phyloP scores from a whole-genome alignment of 2,329 filamentous ascomycete genomes.

The Botrytis tulipae region DNA sequence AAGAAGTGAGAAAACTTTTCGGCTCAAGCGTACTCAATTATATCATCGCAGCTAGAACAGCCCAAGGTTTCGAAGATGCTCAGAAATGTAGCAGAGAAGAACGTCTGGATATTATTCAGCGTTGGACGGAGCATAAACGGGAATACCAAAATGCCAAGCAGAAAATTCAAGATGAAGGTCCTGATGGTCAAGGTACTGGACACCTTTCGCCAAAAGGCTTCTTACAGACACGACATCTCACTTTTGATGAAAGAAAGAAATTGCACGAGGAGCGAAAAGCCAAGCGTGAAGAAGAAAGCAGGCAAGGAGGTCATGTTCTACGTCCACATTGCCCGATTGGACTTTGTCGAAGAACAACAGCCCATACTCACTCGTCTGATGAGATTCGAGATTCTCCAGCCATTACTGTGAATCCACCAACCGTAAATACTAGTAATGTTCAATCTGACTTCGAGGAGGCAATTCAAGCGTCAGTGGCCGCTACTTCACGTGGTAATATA shows the following conservation, averaged over 20 bases:
- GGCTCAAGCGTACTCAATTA: conserved; percentile 73
- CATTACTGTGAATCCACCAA: conserved; percentile 9
- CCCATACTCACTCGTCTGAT: conserved; percentile 31
- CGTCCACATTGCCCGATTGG: conserved; percentile 27
- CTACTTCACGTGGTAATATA: conserved; percentile 67
- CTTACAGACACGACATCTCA: conserved; percentile 48
- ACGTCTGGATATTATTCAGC: conserved; percentile 59
- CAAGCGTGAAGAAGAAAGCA: conserved; percentile 32
- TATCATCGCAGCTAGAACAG: conserved; percentile 72
- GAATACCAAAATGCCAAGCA: conserved; percentile 42
- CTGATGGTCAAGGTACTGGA: conserved; percentile 34
- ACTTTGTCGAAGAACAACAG: conserved; percentile 29
- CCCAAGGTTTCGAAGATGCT: conserved; percentile 71
- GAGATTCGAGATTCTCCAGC: conserved; percentile 24
- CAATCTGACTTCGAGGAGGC: conserved; percentile 67
- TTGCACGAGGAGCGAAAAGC: conserved; percentile 49
- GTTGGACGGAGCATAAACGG: conserved; percentile 46
- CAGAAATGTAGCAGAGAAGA: conserved; percentile 55
- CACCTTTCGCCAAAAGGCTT: conserved; percentile 45
- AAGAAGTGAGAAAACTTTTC: conserved; percentile 70
- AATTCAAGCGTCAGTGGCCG: conserved; percentile 65
- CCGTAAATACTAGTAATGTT: conserved; percentile 35
- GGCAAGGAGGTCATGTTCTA: conserved; percentile 29
- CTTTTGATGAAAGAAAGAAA: conserved; percentile 52
- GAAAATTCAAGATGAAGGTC: conserved; percentile 36